Evolutionary conservation across 2,329 filamentous ascomycete genomes (phyloP), one percentile per base, ranked within the genome.

Genomic region (Arthroderma sp.): DNA sequence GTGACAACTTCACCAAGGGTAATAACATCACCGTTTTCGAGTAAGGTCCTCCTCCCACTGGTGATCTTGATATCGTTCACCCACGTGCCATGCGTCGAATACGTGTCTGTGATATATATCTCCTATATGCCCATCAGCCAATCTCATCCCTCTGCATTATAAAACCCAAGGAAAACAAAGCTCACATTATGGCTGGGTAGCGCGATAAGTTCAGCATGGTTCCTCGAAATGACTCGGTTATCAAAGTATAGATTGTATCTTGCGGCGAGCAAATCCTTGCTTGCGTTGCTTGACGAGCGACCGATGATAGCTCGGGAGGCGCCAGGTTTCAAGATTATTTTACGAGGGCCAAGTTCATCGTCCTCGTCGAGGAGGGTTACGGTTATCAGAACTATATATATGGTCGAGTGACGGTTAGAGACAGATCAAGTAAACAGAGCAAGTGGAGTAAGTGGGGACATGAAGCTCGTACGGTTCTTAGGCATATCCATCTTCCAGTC

Each of bases 21-120:
- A 29, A 67, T 36, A 1, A 60, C 45, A 50, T 66, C 63, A 10
- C 57, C 60, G 40, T 50, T 57, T 1, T 57, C 57, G 28, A 77
- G 48, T 2, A 58, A 47, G 41, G 66, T 63, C 11, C 64, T 60
- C 43, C 63, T 51, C 3, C 58, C 59, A 7, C 66, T 42, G 3
- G 53, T 45, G 28, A 77, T 55, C 34, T 62, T 66, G 34, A 50
- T 53, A 32, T 66, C 65, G 52, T 79, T 76, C 40, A 80, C 50
- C 47, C 60, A 69, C 11, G 77, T 81, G 29, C 78, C 78, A 55
- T 81, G 78, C 69, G 78, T 78, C 6, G 77, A 80, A 31, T 67
- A 69, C 11, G 64, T 62, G 53, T 81, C 78, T 47, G 60, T 63
- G 48, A 81, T 63, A 42, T 63, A 69, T 38, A 78, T 59, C 39